These are phyloP conservation scores for Pythium angustatum DNA, from an alignment of 352 stramenopile genomes.

Conservation along the genomic window DNA sequence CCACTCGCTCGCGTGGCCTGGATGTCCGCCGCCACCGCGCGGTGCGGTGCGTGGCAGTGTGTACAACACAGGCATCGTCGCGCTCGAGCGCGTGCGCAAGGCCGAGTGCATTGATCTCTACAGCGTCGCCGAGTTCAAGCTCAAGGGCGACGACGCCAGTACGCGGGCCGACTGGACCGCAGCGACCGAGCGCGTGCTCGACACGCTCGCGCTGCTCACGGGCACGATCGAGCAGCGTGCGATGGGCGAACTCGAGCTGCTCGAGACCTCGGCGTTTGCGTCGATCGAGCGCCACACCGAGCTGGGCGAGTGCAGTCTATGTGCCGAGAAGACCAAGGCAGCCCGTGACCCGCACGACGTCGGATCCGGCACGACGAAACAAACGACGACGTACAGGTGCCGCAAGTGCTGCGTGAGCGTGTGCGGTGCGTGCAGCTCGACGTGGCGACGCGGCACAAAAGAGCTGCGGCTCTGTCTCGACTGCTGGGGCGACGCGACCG, in stretches of 20 bases:
- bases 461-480: constrained; percentile 28
- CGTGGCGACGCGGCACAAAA: constrained; percentile 16
- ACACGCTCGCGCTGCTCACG: constrained; percentile 15
- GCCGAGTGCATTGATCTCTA: constrained; percentile 20
- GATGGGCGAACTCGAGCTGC: constrained; percentile 5
- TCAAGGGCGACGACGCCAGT: constrained; percentile 21
- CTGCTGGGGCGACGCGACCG: constrained; percentile 27
- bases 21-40: constrained; percentile 9
- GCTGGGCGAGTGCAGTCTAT: constrained; percentile 14
- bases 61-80: constrained; percentile 29
- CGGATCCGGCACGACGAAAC: no score
- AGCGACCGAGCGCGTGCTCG: constrained; percentile 11
- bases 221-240: constrained; percentile 25
- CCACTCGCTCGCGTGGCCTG: constrained; percentile 26
- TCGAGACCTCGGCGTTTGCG: constrained; percentile 14
- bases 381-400: constrained; percentile 18
- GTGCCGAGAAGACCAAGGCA: not conserved
- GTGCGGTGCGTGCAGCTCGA: constrained; percentile 17
- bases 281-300: constrained; percentile 10
- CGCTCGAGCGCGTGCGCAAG: constrained; percentile 10
- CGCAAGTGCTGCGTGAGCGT: constrained; percentile 29
- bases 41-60: constrained; percentile 27
- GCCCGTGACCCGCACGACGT: no score
- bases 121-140: constrained; percentile 22
- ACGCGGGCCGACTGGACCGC: constrained; percentile 1